Base-by-base conservation (phyloP, 2,329 filamentous ascomycete species). In the Paraconiothyrium sp. region DNA sequence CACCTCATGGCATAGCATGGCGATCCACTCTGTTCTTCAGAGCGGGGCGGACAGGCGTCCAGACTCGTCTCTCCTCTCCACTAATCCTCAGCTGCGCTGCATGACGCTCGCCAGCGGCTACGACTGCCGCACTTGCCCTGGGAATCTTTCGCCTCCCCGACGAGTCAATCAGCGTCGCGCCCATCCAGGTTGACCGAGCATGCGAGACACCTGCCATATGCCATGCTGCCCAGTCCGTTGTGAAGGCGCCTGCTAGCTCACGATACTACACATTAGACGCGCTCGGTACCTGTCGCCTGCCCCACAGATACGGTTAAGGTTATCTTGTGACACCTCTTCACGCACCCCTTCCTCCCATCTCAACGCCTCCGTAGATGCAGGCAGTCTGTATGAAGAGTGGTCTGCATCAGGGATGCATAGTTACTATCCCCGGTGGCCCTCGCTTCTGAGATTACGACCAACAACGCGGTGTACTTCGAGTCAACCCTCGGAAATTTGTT, bases 151-250 rank as follows among this genome's bases (percentile, higher is more conserved):
- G 30, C 34, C 35, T 54, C 20, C 4, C 13, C 39, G 8, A 34
- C 9, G 37, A 44, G 39, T 32, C 52, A 55, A 22, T 43, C 24
- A 11, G 37, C 50, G 30, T 52, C 32, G 49, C 11, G 9, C 24
- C 24, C 39, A 46, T 44, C 8, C 24, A 14, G 24, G 9, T 34
- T 54, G 51, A 54, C 51, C 50, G 37, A 60, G 56, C 56, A 57
- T 47, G 7, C 43, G 50, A 35, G 35, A 46, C 43, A 47, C 16
- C 43, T 60, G 62, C 60, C 56, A 66, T 71, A 76, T 76, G 74
- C 70, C 67, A 68, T 77, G 74, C 74, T 76, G 73, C 74, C 75
- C 73, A 76, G 72, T 72, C 70, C 64, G 68, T 67, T 67, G 67
- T 60, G 58, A 66, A 66, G 54, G 57, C 60, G 59, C 58, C 52